Percentiles rank a stretch among this genome's conserved stretches.
Evolutionary conservation across 106 monocot species (phyloP).

Genomic region (Chionographis japonica): DNA sequence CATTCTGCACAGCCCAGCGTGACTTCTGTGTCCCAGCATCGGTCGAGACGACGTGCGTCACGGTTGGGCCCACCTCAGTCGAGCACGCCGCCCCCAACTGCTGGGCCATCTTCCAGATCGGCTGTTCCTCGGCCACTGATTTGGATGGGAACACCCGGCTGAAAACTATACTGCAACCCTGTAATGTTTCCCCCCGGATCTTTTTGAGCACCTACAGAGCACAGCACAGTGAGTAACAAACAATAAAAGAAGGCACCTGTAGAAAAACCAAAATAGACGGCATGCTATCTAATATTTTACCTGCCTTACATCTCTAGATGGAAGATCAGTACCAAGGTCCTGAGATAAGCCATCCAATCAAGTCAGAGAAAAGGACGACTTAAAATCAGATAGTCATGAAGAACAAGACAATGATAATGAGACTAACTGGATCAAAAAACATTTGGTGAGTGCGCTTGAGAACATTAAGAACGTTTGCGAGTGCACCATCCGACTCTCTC

Average conservation of each 20-base stretch:
- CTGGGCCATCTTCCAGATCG: conserved; percentile 80
- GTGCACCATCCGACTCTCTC: conserved; percentile 73
- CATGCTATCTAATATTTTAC: conserved; percentile 11
- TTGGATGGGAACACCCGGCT: conserved; percentile 51
- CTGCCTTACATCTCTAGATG: conserved; percentile 68
- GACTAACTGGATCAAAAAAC: conserved; percentile 79
- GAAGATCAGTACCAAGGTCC: conserved; percentile 30
- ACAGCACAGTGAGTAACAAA: not conserved
- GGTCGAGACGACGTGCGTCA: conserved; percentile 70
- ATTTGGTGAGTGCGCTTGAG: conserved; percentile 59
- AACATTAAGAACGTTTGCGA: conserved; percentile 62
- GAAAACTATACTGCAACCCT: conserved; percentile 77
- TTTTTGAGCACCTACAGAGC: conserved; percentile 43
- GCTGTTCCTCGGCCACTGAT: conserved; percentile 37
- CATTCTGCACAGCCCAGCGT: conserved; percentile 61
- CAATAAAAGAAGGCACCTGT: not conserved
- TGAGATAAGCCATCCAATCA: conserved; percentile 15
- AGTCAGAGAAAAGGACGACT: not conserved
- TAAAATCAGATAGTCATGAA: not conserved
- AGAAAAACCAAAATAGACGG: not conserved
- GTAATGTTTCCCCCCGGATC: conserved; percentile 44
- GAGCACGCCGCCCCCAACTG: conserved; percentile 66
- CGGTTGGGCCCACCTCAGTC: conserved; percentile 42
- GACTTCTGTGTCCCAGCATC: conserved; percentile 55
- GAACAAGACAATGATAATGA: not conserved